Base-by-base conservation (phyloP, 306 rosid genomes). In the Rosa lucieae region DNA sequence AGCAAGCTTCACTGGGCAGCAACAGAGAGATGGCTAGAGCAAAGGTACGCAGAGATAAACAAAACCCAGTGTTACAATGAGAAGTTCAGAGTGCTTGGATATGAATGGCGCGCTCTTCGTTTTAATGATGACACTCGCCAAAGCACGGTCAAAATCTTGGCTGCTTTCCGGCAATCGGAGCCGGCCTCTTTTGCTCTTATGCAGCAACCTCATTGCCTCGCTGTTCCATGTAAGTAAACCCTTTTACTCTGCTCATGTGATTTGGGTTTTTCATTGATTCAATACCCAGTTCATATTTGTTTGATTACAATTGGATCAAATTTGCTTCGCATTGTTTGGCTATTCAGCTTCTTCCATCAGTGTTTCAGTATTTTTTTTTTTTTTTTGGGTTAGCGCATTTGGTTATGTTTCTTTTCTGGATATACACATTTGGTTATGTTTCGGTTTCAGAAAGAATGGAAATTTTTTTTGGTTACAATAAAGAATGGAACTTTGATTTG, bases 161-260 rank as follows among this genome's bases (percentile, higher is more conserved):
- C 88, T 48, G 80, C 89, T 58, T 89, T 43, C 82, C 79, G 48
- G 10, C 83, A 85, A 67, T 85, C 88, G 51, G 89, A 84, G 67
- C 90, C 97, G 0, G 92, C 74, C 4, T 82, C 82, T 35, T 74
- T 95, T 63, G 82, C 80, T 67, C 82, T 91, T 46, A 95, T 91
- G 96, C 99, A 91, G 84, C 98, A 92, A 80, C 91, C 98, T 7
- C 87, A 89, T 84, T 95, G 98, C 72, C 86, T 95, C 72, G 99
- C 99, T 78, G 96, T 91, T 84, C 99, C 97, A 20, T 95, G 97
- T 94, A 92, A 81, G 40, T 69, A 66, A 85, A 79, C 40, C 67
- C 37, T 32, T 69, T 32, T 43, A 15, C 46, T 47, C 69, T 68
- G 3, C 17, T 35, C 8, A n/a, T 70, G 42, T 67, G 9, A n/a